Conservation (phyloP, 805 yeast genomes). For the Kluyveromyces nonfermentans region DNA sequence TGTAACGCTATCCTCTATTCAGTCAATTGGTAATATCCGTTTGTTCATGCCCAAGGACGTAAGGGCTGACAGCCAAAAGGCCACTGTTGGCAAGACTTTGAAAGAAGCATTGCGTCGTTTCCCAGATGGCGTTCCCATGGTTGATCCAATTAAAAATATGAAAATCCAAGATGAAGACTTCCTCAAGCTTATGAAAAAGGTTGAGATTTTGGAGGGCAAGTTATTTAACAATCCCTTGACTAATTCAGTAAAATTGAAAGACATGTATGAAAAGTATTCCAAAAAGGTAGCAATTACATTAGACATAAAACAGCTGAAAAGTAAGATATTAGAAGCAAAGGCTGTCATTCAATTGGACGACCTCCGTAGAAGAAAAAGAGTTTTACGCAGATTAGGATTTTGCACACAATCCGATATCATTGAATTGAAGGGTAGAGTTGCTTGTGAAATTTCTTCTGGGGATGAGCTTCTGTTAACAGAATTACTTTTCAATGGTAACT, state of each 20-base stretch:
- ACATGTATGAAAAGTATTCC: constrained; percentile 55
- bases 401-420: constrained; percentile 81
- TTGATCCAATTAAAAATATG: constrained; percentile 91
- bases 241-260: constrained; percentile 49
- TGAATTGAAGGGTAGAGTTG: constrained; percentile 94
- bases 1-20: constrained; percentile 69
- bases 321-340: constrained; percentile 70
- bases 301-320: constrained; percentile 49
- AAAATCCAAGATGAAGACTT: constrained; percentile 80
- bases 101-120: constrained; percentile 74
- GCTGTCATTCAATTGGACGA: constrained; percentile 93
- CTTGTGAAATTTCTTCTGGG: constrained; percentile 92
- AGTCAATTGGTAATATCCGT: constrained; percentile 68
- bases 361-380: constrained; percentile 85
- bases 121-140: constrained; percentile 82
- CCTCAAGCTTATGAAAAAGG: constrained; percentile 57
- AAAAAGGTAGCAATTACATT: constrained; percentile 52
- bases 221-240: constrained; percentile 59
- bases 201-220: constrained; percentile 74
- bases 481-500: constrained; percentile 88
- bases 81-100: constrained; percentile 58
- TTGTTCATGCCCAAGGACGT: constrained; percentile 71
- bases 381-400: constrained; percentile 84
- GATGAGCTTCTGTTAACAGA: constrained; percentile 79
- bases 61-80: constrained; percentile 50